Evolutionary conservation across 139 green algal genomes (phyloP), one percentile per base, ranked within the genome.

Genomic region (Mychonastes homosphaera): DNA sequence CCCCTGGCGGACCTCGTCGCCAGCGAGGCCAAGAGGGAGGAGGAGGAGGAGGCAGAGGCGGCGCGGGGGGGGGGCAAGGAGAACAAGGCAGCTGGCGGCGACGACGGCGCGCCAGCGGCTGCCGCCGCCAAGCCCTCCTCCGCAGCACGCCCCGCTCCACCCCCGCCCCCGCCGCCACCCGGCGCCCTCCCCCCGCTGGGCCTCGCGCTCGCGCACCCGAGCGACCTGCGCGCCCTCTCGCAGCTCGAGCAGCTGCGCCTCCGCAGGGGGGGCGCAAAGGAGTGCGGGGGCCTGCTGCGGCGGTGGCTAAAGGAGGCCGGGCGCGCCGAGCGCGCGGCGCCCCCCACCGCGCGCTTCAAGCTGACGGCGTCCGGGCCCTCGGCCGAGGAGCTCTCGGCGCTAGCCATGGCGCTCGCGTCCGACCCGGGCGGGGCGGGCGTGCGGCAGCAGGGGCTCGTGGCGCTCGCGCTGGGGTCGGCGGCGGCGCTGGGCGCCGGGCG

Each of bases 221-320:
- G 26, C 10, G 69, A 79, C 51, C 34, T 52, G 1, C 46, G 64
- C 13, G 63, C 67, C 34, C 41, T 67, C 5, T n/a, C 29, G 26
- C 75, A 65, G 30, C 39, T 80, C 48, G 74, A 75, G 43, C 59
- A 78, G 52, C 29, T 85, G 53, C 48, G 49, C 15, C 45, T 50
- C 45, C 60, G n/a, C 69, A 65, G 55, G 36, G 44, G 2, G 29
- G 40, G 34, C 26, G 7, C 21, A 2, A 64, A 71, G 45, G 79
- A 87, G 19, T 65, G 46, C 16, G 48, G 64, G 23, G 33, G 73
- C 54, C 74, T 76, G 40, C 47, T 86, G 54, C 72, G 80, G 33
- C 79, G 80, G 63, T 82, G 70, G 65, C 57, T 86, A 3, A 73
- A 77, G 34, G 75, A 88, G 65, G 79, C 69, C 3, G 47, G 71